These are phyloP conservation scores for Metroxylon sagu DNA, from an alignment of 176 grass and related monocot species.

Conservation along the genomic window DNA sequence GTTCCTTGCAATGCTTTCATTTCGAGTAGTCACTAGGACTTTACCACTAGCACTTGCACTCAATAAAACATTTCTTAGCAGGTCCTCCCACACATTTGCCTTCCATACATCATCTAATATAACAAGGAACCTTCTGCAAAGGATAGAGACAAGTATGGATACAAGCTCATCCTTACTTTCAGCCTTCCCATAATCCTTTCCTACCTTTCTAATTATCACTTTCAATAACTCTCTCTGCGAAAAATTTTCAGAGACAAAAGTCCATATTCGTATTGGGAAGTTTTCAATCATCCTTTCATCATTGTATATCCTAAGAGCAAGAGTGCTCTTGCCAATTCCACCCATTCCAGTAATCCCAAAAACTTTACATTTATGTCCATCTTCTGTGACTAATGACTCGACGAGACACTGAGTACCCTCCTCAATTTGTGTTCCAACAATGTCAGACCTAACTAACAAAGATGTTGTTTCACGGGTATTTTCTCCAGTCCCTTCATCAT, in stretches of 20 bases:
- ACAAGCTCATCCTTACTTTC: constrained; percentile 49
- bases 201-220: constrained; percentile 38
- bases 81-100: constrained; percentile 40
- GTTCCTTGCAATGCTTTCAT: constrained; percentile 30
- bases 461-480: background rate
- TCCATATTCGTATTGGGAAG: constrained; percentile 58
- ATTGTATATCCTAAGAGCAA: constrained; percentile 57
- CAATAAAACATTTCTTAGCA: constrained; percentile 46
- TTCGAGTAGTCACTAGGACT: constrained; percentile 41
- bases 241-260: constrained; percentile 41
- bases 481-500: background rate
- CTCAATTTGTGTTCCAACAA: constrained; percentile 44
- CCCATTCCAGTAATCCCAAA: constrained; percentile 48
- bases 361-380: constrained; percentile 56
- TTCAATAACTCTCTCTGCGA: constrained; percentile 45
- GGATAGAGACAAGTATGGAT: constrained; percentile 26
- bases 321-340: constrained; percentile 68
- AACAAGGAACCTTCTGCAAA: constrained; percentile 55
- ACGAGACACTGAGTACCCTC: constrained; percentile 36
- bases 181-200: constrained; percentile 22
- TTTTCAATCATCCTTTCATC: constrained; percentile 43
- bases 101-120: constrained; percentile 70
- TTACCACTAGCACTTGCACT: constrained; percentile 47
- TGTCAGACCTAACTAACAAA: background rate
- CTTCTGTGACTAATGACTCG: constrained; percentile 43